Conservation (phyloP, 169 alveolate species). For the Eimeria zaria region DNA sequence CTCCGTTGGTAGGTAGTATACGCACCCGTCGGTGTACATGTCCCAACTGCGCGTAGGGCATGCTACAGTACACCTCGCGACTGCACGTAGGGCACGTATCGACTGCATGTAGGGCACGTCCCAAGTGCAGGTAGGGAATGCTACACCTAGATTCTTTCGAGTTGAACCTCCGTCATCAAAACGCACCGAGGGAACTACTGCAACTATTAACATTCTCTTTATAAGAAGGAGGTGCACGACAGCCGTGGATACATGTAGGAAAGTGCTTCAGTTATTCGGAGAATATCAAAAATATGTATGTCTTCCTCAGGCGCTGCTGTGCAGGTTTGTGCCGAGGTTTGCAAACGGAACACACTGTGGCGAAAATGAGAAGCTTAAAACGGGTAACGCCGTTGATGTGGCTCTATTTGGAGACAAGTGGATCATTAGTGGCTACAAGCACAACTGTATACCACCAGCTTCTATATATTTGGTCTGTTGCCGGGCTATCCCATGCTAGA, state of each 20-base stretch:
- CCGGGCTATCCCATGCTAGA: background rate
- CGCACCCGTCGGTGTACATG: too few species aligned
- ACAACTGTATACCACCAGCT: background rate
- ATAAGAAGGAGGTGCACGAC: background rate
- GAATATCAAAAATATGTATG: too few species aligned
- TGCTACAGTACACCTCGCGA: too few species aligned
- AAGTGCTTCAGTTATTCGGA: background rate
- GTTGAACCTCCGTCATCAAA: background rate
- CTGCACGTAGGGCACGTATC: too few species aligned
- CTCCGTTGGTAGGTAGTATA: too few species aligned
- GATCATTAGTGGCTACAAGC: background rate
- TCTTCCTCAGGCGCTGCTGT: background rate
- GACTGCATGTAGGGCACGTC: too few species aligned
- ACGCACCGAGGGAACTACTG: background rate
- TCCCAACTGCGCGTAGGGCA: too few species aligned
- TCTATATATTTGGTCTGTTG: background rate
- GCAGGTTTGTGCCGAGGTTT: background rate
- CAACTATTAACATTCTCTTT: background rate
- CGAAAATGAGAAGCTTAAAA: too few species aligned
- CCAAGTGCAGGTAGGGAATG: too few species aligned
- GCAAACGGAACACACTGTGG: background rate
- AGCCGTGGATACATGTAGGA: background rate
- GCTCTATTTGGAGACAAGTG: background rate
- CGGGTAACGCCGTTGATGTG: background rate
- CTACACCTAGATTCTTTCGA: background rate